Conservation (phyloP, 2,329 filamentous ascomycete species). For the Xylaria arbuscula region DNA sequence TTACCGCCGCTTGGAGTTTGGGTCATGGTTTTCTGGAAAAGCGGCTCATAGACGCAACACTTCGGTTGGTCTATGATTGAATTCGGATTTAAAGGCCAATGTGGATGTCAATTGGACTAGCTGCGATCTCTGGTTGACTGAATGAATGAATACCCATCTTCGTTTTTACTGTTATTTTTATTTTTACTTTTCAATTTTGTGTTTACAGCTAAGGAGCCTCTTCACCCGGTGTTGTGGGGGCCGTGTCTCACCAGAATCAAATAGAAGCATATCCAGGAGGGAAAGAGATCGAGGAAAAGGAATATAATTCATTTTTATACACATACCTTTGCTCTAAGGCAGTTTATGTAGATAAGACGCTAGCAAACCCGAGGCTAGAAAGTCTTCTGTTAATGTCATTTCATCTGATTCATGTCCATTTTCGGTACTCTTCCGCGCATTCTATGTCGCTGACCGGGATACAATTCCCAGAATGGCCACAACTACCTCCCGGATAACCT, state of each 20-base stretch:
- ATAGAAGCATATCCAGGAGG: conserved; percentile 27
- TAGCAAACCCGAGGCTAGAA: too few relatives aligned
- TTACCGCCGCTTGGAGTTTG: conserved; percentile 36
- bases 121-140: conserved; percentile 32
- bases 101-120: conserved; percentile 10
- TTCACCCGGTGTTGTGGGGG: conserved; percentile 25
- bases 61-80: conserved; percentile 13
- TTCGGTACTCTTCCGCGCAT: too few relatives aligned
- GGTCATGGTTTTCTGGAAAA: conserved; percentile 34
- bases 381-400: too few relatives aligned
- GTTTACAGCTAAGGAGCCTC: conserved; percentile 25
- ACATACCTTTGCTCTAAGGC: too few relatives aligned
- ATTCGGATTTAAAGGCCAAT: conserved; percentile 13
- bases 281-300: conserved; percentile 16
- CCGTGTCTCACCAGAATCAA: conserved; percentile 22
- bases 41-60: conserved; percentile 13
- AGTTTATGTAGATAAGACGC: too few relatives aligned
- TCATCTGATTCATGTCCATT: too few relatives aligned
- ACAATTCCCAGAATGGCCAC: too few relatives aligned
- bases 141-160: conserved; percentile 40
- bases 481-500: too few relatives aligned
- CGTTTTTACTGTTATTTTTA: conserved; percentile 22
- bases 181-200: conserved; percentile 11
- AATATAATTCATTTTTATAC: conserved; percentile 15
- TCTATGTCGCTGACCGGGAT: too few relatives aligned